phyloP scores from a whole-genome alignment of 73 alveolate genomes.

The Stentor roeselii region DNA sequence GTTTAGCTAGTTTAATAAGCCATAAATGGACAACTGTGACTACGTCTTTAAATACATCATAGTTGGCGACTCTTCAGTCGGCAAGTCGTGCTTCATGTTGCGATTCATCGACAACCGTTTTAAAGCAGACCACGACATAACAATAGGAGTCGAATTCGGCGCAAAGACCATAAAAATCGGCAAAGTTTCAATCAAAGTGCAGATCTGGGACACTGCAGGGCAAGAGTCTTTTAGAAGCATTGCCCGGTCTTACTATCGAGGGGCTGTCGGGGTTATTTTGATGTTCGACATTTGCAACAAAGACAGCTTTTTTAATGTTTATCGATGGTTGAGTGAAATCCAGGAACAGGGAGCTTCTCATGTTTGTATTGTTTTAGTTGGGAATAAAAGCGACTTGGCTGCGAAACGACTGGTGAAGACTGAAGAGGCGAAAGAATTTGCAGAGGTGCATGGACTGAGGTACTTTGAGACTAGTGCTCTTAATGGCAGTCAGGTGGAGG shows the following conservation, averaged over 20 bases:
- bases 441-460: background rate
- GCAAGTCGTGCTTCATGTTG: constrained; percentile 62
- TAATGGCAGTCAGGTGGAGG: background rate
- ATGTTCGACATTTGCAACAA: constrained; percentile 2
- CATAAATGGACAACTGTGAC: background rate
- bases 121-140: constrained; percentile 54
- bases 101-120: constrained; percentile 51
- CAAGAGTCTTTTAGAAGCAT: constrained; percentile 41
- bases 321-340: constrained; percentile 1
- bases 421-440: constrained; percentile 5
- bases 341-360: background rate
- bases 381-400: background rate
- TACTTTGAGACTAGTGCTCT: constrained; percentile 15
- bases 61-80: constrained; percentile 44
- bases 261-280: constrained; percentile 46
- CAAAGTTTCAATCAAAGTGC: constrained; percentile 39
- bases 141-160: constrained; percentile 77
- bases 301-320: background rate
- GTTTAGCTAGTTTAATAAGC: too few relatives aligned
- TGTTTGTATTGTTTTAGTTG: background rate
- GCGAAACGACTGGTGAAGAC: background rate
- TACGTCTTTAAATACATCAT: background rate
- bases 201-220: constrained; percentile 52
- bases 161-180: constrained; percentile 41
- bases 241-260: constrained; percentile 52